A percentile compares a stretch with the other conserved stretches of the same genome.
phyloP scores from a whole-genome alignment of 2,329 filamentous ascomycete genomes.

The Xylaria sp. region DNA sequence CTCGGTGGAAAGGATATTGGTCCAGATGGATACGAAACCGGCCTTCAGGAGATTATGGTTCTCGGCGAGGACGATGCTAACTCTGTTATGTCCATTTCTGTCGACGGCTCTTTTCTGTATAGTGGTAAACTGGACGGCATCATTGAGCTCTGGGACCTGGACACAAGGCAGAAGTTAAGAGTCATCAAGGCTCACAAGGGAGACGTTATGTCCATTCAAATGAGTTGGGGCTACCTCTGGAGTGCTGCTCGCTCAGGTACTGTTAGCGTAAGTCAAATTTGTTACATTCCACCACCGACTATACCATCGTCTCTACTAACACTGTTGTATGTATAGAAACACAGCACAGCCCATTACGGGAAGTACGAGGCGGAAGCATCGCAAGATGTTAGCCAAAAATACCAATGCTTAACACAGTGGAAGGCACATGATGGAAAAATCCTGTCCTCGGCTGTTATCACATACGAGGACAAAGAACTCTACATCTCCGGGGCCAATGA shows the following conservation, averaged over 20 bases:
- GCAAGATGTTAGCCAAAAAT: slow-evolving; percentile 77
- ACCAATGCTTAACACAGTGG: slow-evolving; percentile 82
- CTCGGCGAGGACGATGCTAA: slow-evolving; percentile 71
- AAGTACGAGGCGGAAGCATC: slow-evolving; percentile 62
- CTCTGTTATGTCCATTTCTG: slow-evolving; percentile 79
- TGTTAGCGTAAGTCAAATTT: slow-evolving; percentile 71
- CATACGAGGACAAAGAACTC: slow-evolving; percentile 77
- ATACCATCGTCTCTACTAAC: slow-evolving; percentile 10
- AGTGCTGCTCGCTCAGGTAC: slow-evolving; percentile 91
- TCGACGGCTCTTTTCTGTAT: slow-evolving; percentile 93
- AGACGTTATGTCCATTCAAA: slow-evolving; percentile 87
- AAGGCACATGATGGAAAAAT: slow-evolving; percentile 88
- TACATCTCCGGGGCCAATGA: slow-evolving; percentile 96
- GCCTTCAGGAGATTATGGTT: slow-evolving; percentile 75
- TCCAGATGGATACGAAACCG: slow-evolving; percentile 66
- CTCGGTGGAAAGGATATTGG: slow-evolving; percentile 62
- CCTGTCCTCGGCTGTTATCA: slow-evolving; percentile 82
- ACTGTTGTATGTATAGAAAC: slow-evolving; percentile 61
- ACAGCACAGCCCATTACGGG: slow-evolving; percentile 73
- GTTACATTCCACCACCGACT: neutral
- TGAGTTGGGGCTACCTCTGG: slow-evolving; percentile 87
- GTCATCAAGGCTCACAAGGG: slow-evolving; percentile 84
- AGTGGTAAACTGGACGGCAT: slow-evolving; percentile 88
- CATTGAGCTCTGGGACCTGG: slow-evolving; percentile 95
- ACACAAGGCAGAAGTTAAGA: slow-evolving; percentile 89